Conservation (phyloP, 768 basidiomycete genomes). For the Mycena olivaceomarginata region DNA sequence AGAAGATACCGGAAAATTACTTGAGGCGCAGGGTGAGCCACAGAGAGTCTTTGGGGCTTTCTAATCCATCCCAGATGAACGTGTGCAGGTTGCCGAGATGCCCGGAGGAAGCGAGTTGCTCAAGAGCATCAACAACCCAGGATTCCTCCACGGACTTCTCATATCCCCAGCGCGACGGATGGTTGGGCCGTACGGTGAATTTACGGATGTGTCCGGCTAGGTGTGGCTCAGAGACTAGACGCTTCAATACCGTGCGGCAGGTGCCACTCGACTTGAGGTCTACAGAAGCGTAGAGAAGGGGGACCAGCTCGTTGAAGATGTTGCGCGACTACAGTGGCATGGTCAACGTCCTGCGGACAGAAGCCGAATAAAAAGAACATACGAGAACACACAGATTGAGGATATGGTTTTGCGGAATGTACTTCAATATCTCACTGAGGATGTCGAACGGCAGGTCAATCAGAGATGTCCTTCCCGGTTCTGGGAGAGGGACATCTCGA, state of each 20-base stretch:
- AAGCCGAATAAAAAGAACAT: neutral
- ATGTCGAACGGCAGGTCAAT: slow-evolving; percentile 27
- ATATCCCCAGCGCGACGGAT: slow-evolving; percentile 35
- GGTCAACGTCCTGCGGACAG: slow-evolving; percentile 10
- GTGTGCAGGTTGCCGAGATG: slow-evolving; percentile 32
- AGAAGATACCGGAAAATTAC: slow-evolving; percentile 14
- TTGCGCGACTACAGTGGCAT: slow-evolving; percentile 18
- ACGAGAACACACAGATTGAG: slow-evolving; percentile 31
- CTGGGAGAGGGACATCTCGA: neutral
- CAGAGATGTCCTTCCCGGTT: neutral
- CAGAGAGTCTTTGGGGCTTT: slow-evolving; percentile 39
- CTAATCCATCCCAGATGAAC: slow-evolving; percentile 47
- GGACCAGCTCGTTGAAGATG: slow-evolving; percentile 29
- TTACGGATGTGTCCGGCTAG: slow-evolving; percentile 16
- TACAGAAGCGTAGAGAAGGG: slow-evolving; percentile 35
- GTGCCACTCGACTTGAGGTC: slow-evolving; percentile 37
- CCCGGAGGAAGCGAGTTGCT: slow-evolving; percentile 35
- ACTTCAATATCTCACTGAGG: slow-evolving; percentile 3
- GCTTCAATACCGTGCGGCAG: slow-evolving; percentile 27
- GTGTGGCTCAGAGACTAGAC: slow-evolving; percentile 23
- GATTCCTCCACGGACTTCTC: slow-evolving; percentile 38
- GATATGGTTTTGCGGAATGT: slow-evolving; percentile 9
- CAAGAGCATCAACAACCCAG: slow-evolving; percentile 33
- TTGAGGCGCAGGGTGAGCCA: slow-evolving; percentile 42
- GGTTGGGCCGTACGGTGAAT: slow-evolving; percentile 35